Conservation (phyloP, 202 grass and related monocot species). For the Zoysia matrella region DNA sequence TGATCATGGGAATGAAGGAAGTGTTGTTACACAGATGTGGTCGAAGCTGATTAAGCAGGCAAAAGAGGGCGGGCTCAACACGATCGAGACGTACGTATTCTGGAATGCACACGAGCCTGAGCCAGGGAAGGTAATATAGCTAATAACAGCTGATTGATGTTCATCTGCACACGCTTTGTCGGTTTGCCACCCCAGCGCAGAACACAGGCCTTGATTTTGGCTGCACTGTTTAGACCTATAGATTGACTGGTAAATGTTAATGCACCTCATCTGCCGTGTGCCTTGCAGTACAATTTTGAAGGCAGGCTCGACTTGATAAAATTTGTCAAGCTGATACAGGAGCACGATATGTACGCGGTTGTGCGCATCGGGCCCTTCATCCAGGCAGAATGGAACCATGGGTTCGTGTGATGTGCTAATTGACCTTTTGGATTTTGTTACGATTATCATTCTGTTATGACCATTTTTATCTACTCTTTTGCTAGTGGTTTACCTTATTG, state of each 20-base stretch:
- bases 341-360: constrained; percentile 64
- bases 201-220: neutral
- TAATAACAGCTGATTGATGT: constrained; percentile 32
- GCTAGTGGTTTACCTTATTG: constrained; percentile 77
- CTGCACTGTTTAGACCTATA: neutral
- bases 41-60: constrained; percentile 56
- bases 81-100: constrained; percentile 85
- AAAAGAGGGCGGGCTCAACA: constrained; percentile 84
- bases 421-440: neutral
- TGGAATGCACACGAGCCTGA: constrained; percentile 85
- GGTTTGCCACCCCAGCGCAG: neutral
- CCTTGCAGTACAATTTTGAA: constrained; percentile 72
- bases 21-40: constrained; percentile 60
- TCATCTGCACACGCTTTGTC: neutral
- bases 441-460: neutral
- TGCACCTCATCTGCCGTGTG: neutral
- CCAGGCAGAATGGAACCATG: constrained; percentile 84
- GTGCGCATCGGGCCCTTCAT: constrained; percentile 82
- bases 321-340: constrained; percentile 67
- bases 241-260: neutral
- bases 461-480: constrained; percentile 6
- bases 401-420: constrained; percentile 39
- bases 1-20: neutral
- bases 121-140: constrained; percentile 48
- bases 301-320: constrained; percentile 63